phyloP scores from a whole-genome alignment of 2,329 filamentous ascomycete genomes.

The Neofusicoccum parvum region DNA sequence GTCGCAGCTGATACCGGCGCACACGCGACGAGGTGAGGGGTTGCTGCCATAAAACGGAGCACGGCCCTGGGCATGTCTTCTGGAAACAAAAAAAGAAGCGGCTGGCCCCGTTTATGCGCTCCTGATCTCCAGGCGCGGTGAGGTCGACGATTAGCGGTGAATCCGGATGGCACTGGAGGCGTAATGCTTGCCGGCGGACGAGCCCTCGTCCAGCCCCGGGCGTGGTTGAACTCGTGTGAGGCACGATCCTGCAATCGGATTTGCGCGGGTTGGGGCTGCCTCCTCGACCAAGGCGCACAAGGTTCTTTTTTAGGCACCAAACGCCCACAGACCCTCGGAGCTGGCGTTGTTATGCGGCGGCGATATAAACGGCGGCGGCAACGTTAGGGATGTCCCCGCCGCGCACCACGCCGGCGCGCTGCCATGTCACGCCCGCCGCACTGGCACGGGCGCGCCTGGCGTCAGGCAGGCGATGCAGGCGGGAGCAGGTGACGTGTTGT shows the following conservation, averaged over 20 bases:
- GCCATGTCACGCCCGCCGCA: neutral
- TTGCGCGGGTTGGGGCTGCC: conserved; percentile 4
- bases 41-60: neutral
- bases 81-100: conserved; percentile 9
- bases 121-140: conserved; percentile 18
- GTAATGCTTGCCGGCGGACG: neutral
- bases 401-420: neutral
- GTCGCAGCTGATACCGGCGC: conserved; percentile 2
- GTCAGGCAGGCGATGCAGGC: neutral
- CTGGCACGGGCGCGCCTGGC: neutral
- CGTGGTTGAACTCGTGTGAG: neutral
- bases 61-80: neutral
- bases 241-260: neutral
- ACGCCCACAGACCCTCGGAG: conserved; percentile 5
- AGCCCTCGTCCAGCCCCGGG: neutral
- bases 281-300: neutral
- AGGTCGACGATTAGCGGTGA: conserved; percentile 12
- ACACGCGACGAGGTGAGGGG: conserved; percentile 4
- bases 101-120: conserved; percentile 2
- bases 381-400: neutral
- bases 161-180: neutral
- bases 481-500: conserved; percentile 12
- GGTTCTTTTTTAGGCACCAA: conserved; percentile 9
- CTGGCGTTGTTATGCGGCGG: neutral
- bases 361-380: conserved; percentile 5